Conservation (phyloP, 2,329 filamentous ascomycete species). For the Ophiocordyceps sinensis region DNA sequence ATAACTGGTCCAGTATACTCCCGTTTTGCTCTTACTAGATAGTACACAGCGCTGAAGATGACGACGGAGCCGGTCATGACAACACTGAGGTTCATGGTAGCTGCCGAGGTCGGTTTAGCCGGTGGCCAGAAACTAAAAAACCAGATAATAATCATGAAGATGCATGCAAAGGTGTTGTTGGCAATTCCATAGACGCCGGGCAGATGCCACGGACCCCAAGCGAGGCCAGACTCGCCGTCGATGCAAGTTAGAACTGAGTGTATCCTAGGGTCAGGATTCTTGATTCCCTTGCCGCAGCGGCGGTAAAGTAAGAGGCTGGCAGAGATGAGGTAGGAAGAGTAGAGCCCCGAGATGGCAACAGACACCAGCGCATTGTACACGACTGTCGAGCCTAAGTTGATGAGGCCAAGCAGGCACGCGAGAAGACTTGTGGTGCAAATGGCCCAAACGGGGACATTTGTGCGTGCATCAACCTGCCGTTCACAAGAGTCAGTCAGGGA, state of each 20-base stretch:
- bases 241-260: constrained; percentile 15
- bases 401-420: constrained; percentile 14
- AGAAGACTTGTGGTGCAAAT: constrained; percentile 12
- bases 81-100: constrained; percentile 32
- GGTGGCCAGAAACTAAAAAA: constrained; percentile 42
- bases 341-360: constrained; percentile 14
- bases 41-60: constrained; percentile 31
- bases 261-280: constrained; percentile 8
- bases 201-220: constrained; percentile 42
- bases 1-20: constrained; percentile 30
- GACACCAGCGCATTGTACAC: constrained; percentile 16
- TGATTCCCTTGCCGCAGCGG: constrained; percentile 12
- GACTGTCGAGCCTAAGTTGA: constrained; percentile 17
- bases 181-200: constrained; percentile 33
- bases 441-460: constrained; percentile 14
- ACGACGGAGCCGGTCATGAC: constrained; percentile 26
- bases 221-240: constrained; percentile 5
- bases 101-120: constrained; percentile 7
- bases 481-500: neutral
- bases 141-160: constrained; percentile 37
- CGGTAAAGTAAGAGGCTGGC: constrained; percentile 14
- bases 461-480: constrained; percentile 7
- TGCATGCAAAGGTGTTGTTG: constrained; percentile 39
- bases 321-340: constrained; percentile 16
- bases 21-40: constrained; percentile 23